Evolutionary conservation across 352 stramenopile species (phyloP).

Genomic region (Globisporangium irregulare): DNA sequence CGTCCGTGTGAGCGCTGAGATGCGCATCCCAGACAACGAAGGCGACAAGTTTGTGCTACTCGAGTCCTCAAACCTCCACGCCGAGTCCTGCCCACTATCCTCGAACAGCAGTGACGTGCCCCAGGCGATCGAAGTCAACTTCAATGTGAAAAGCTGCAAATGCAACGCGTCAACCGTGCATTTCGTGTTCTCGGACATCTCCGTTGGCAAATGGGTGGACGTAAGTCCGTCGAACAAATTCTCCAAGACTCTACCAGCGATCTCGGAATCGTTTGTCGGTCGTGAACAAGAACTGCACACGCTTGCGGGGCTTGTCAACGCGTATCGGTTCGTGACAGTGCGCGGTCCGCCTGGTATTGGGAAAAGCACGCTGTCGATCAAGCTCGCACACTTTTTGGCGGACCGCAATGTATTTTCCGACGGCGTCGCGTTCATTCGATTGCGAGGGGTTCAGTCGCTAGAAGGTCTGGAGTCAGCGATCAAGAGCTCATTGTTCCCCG

Average conservation of each 20-base stretch:
- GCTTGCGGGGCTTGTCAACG: constrained; percentile 53
- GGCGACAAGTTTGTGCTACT: constrained; percentile 78
- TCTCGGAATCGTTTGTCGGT: constrained; percentile 71
- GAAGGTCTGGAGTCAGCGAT: constrained; percentile 76
- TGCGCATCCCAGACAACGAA: constrained; percentile 58
- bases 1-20: constrained; percentile 65
- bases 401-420: constrained; percentile 72
- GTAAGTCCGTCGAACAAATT: constrained; percentile 71
- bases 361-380: constrained; percentile 74
- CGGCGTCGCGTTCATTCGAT: constrained; percentile 69
- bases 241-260: constrained; percentile 55
- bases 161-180: constrained; percentile 51
- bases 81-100: constrained; percentile 43
- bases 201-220: constrained; percentile 70
- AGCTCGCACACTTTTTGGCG: constrained; percentile 66
- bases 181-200: constrained; percentile 72
- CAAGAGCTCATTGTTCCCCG: constrained; percentile 60
- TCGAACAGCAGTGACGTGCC: constrained; percentile 13
- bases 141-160: constrained; percentile 39
- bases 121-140: constrained; percentile 52
- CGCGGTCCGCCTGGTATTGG: constrained; percentile 73
- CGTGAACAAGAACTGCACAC: constrained; percentile 74
- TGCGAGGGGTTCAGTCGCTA: constrained; percentile 63
- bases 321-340: constrained; percentile 65
- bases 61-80: constrained; percentile 62